Percentiles rank a stretch among this genome's conserved stretches.
Evolutionary conservation across 2,329 filamentous ascomycete species (phyloP).

Genomic region (Aspergillus sp.): DNA sequence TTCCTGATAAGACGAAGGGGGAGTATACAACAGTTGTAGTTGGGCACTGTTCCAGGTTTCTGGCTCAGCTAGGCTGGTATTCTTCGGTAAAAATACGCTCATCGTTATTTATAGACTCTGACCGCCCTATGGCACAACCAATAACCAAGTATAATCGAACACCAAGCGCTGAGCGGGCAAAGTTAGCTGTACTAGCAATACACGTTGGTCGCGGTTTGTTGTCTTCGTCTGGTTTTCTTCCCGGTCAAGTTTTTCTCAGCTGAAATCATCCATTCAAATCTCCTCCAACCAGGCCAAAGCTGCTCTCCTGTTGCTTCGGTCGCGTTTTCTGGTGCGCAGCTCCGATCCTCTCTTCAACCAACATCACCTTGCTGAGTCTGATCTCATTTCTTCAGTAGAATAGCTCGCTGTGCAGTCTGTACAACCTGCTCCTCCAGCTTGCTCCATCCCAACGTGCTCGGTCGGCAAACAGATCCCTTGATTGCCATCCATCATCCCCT

Average conservation of each 20-base stretch:
- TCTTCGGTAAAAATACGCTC: background rate
- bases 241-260: conserved; percentile 12
- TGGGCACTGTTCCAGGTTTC: conserved; percentile 2
- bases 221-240: background rate
- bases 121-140: background rate
- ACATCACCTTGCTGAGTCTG: conserved; percentile 1
- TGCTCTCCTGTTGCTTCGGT: conserved; percentile 10
- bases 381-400: background rate
- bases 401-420: background rate
- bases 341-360: conserved; percentile 1
- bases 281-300: background rate
- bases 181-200: background rate
- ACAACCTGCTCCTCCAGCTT: background rate
- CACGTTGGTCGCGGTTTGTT: conserved; percentile 4
- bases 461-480: conserved; percentile 17
- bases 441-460: conserved; percentile 3
- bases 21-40: background rate
- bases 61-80: background rate
- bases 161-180: conserved; percentile 2
- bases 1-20: background rate
- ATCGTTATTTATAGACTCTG: conserved; percentile 13
- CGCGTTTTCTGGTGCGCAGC: conserved; percentile 13
- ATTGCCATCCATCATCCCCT: conserved; percentile 14
- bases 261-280: conserved; percentile 11
- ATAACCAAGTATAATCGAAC: background rate